Percentiles rank a stretch among this genome's conserved stretches.
Conservation (phyloP, 805 yeast genomes). For the Dipodascopsis uninucleata region DNA sequence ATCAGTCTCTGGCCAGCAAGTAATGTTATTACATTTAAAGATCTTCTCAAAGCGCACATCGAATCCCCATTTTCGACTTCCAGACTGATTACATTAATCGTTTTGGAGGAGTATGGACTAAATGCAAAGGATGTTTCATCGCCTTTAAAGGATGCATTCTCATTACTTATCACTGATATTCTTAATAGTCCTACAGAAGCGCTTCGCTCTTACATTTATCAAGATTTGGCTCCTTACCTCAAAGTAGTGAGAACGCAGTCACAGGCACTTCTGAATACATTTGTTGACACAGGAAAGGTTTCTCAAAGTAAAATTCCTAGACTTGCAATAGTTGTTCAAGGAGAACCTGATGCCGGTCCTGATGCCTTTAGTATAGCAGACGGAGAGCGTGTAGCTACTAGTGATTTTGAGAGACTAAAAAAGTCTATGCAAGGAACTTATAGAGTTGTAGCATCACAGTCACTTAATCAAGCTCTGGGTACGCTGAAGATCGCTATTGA, state of each 20-base stretch:
- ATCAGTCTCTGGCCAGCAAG: slow-evolving; percentile 28
- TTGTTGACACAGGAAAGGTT: slow-evolving; percentile 71
- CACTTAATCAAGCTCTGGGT: slow-evolving; percentile 73
- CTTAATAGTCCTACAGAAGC: slow-evolving; percentile 11
- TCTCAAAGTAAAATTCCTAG: slow-evolving; percentile 70
- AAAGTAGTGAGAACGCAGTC: slow-evolving; percentile 85
- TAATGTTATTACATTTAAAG: slow-evolving; percentile 18
- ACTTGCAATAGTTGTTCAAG: slow-evolving; percentile 85
- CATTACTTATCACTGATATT: slow-evolving; percentile 6
- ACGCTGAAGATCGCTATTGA: slow-evolving; percentile 62
- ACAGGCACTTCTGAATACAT: slow-evolving; percentile 71
- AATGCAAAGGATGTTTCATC: slow-evolving; percentile 2
- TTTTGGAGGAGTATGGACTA: slow-evolving; percentile 57
- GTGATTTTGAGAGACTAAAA: slow-evolving; percentile 62
- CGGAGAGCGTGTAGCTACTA: slow-evolving; percentile 67
- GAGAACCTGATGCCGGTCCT: slow-evolving; percentile 90
- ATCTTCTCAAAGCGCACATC: slow-evolving; percentile 9
- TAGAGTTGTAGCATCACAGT: slow-evolving; percentile 65
- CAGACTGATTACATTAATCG: slow-evolving; percentile 62
- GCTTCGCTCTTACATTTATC: slow-evolving; percentile 61
- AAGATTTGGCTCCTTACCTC: slow-evolving; percentile 83
- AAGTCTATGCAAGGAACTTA: slow-evolving; percentile 61
- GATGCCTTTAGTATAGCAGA: slow-evolving; percentile 79
- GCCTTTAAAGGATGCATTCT: slow-evolving; percentile 9
- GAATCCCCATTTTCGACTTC: slow-evolving; percentile 67